Base-by-base conservation (phyloP, 2,329 filamentous ascomycete species). In the Diplodia seriata region DNA sequence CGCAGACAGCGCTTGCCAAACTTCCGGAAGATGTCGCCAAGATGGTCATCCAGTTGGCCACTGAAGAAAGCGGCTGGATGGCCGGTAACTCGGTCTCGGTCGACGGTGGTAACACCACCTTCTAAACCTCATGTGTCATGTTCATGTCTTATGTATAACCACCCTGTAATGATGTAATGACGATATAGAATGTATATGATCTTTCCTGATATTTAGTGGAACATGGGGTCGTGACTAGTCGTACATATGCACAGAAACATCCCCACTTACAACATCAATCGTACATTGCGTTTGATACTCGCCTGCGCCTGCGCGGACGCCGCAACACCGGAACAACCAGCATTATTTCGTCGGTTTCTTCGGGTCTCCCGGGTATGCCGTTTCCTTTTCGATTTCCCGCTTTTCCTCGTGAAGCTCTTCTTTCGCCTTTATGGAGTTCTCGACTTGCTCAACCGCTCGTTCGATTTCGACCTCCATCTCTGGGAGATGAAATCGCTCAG, bases 391-490 rank as follows among this genome's bases (percentile, higher is more conserved):
- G 14, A 78, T 72, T 68, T 80, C 76, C 2, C 75, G 64, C 69
- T 79, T 79, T 70, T 80, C 77, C 68, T 78, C 72, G 20, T 74
- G 70, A 20, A 78, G 67, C 70, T 77, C 73, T 56, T 78, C 76
- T 59, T 76, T 78, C 2, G 74, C 75, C 67, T 82, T 80, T 57
- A 84, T 81, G 0, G 73, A 74, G 29, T 76, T 76, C 71, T 84
- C 80, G 1, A 85, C 83, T 71, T 85, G 83, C 74, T 83, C 81
- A 0, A 85, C 82, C 7, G 83, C 83, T 12, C 83, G 75, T 75
- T 85, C 83, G 66, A 85, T 83, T 73, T 85, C 83, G n/a, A 84
- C 77, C 70, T 84, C 81, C 81, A 85, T 83, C 65, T 84, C 83
- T 1, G 83, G 81, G 29, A 85, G 74, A 9, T 80, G 71, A 70